These are phyloP conservation scores for Poronia punctata DNA, from an alignment of 495 filamentous ascomycete genomes.

Conservation along the genomic window DNA sequence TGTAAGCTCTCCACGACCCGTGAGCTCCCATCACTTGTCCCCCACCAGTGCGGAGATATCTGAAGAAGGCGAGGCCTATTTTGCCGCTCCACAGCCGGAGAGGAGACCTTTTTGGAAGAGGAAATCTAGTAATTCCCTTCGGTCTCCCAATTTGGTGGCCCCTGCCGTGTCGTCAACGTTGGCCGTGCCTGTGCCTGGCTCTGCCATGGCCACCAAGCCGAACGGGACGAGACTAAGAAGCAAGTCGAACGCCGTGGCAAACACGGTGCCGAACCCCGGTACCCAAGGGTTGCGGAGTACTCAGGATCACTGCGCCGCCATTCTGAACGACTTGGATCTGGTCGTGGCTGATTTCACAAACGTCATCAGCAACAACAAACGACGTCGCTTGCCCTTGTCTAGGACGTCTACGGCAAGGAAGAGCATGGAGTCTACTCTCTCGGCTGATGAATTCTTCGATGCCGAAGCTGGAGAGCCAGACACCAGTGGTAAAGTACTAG, in stretches of 20 bases:
- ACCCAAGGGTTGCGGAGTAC: slow-evolving; percentile 52
- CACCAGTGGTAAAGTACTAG: slow-evolving; percentile 58
- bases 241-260: slow-evolving; percentile 17
- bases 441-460: slow-evolving; percentile 89
- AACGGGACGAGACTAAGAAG: slow-evolving; percentile 15
- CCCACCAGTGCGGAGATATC: slow-evolving; percentile 30
- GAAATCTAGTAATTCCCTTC: slow-evolving; percentile 52
- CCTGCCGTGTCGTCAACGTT: slow-evolving; percentile 49
- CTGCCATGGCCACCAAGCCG: slow-evolving; percentile 21
- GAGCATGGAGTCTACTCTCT: slow-evolving; percentile 71
- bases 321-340: slow-evolving; percentile 75
- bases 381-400: slow-evolving; percentile 55
- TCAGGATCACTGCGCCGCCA: slow-evolving; percentile 68
- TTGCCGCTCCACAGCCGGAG: slow-evolving; percentile 33
- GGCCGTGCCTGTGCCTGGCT: slow-evolving; percentile 48
- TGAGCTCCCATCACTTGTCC: slow-evolving; percentile 34
- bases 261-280: too few relatives aligned
- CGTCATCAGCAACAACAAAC: slow-evolving; percentile 69
- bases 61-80: slow-evolving; percentile 42
- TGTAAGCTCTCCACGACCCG: slow-evolving; percentile 22
- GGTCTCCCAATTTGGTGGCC: slow-evolving; percentile 37
- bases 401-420: slow-evolving; percentile 50
- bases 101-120: slow-evolving; percentile 83
- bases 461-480: slow-evolving; percentile 62
- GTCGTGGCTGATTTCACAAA: slow-evolving; percentile 75